Evolutionary conservation across 108 stramenopile genomes (phyloP).

Genomic region (Bacterosira constricta): DNA sequence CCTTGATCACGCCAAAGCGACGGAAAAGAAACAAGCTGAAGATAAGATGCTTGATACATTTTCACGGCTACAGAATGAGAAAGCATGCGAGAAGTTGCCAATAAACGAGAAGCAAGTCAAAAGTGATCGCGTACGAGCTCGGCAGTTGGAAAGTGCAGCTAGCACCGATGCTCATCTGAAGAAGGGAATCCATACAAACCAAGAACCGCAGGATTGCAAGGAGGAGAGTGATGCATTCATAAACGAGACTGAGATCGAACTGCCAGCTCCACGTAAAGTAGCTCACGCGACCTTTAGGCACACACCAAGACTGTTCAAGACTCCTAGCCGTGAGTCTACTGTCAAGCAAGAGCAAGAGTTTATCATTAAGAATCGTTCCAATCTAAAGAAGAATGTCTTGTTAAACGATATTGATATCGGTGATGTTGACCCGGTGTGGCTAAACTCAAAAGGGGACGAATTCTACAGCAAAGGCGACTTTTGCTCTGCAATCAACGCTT

Average conservation of each 20-base stretch:
- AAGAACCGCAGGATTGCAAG: not conserved
- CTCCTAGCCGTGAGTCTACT: conserved; percentile 64
- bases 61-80: conserved; percentile 16
- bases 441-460: conserved; percentile 56
- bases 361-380: conserved; percentile 54
- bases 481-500: conserved; percentile 54
- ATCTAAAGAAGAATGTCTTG: conserved; percentile 48
- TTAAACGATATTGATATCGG: conserved; percentile 36
- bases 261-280: conserved; percentile 41
- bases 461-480: conserved; percentile 53
- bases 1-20: conserved; percentile 44
- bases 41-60: conserved; percentile 54
- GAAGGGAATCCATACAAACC: not conserved
- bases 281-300: conserved; percentile 38
- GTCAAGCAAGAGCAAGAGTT: conserved; percentile 58
- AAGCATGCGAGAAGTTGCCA: not conserved
- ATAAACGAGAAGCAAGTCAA: not conserved
- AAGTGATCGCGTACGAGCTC: not conserved
- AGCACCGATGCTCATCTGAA: not conserved
- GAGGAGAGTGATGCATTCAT: not conserved
- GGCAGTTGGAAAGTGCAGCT: not conserved
- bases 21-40: conserved; percentile 55
- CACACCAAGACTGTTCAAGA: conserved; percentile 69
- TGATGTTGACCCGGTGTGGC: conserved; percentile 59
- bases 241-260: not conserved